Conservation (phyloP, 2,329 filamentous ascomycete species). For the Cercospora janseana region DNA sequence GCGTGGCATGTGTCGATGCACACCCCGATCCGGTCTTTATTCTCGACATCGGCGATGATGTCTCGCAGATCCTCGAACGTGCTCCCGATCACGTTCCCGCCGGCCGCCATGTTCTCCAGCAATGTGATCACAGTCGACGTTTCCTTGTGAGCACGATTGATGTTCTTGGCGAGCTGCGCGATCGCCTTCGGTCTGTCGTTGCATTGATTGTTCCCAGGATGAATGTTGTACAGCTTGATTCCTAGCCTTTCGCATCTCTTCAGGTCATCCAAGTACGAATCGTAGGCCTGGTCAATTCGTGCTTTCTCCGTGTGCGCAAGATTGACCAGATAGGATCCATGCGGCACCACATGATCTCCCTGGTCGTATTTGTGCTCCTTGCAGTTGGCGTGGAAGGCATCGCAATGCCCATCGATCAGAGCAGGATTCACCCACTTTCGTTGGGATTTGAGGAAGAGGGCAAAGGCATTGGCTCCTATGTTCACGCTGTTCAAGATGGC, state of each 20-base stretch:
- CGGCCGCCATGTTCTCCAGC: constrained; percentile 92
- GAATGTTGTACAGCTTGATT: constrained; percentile 95
- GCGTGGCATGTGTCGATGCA: constrained; percentile 97
- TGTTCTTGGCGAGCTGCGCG: constrained; percentile 71
- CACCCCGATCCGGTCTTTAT: constrained; percentile 83
- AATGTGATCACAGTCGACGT: constrained; percentile 73
- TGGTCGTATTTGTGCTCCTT: constrained; percentile 69
- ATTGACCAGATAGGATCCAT: constrained; percentile 96
- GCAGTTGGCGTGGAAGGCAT: constrained; percentile 68
- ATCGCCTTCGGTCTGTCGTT: constrained; percentile 66
- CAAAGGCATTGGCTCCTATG: constrained; percentile 79
- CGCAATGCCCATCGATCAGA: constrained; percentile 64
- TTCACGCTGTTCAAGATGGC: constrained; percentile 56
- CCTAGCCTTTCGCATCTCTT: constrained; percentile 79
- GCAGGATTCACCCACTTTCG: constrained; percentile 89
- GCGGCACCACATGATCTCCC: constrained; percentile 74
- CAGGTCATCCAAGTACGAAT: constrained; percentile 82
- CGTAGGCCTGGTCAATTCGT: constrained; percentile 83
- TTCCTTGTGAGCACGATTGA: constrained; percentile 77
- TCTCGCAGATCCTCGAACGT: constrained; percentile 82
- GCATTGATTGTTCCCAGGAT: constrained; percentile 76
- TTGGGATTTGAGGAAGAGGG: constrained; percentile 93
- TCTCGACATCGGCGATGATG: constrained; percentile 74
- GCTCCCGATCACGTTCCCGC: constrained; percentile 81
- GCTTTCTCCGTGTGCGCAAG: constrained; percentile 77